Base-by-base conservation (phyloP, 306 rosid genomes). In the Glycine tomentella region DNA sequence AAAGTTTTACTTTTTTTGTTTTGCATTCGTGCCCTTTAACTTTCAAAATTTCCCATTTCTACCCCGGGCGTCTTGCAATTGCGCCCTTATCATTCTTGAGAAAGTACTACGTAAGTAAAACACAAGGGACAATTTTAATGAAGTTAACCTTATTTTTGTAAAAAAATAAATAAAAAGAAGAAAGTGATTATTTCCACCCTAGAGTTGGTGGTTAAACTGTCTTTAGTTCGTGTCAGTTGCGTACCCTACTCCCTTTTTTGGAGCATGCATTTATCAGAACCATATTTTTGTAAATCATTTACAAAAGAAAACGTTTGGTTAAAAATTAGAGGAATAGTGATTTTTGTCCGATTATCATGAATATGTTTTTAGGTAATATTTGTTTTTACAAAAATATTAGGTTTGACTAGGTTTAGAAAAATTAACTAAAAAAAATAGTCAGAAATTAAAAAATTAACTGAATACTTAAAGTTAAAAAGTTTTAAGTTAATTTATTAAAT, bases 11-110 rank as follows among this genome's bases (percentile, higher is more conserved):
- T 34, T 1, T 16, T 44, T 16, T 34, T 12, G 3, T 76, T 76
- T 82, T 62, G 72, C 82, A 25, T 3, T 5, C 0, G 3, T 33
- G 76, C 33, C 84, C 84, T 6, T 62, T 53, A 11, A 81, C 53
- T 31, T 53, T 3, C 38, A 0, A 40, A 64, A 8, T 8, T 25
- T 6, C 14, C 74, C 74, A 0, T 45, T 31, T 10, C 3, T 12
- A 15, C 31, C 14, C 68, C 11, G 2, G 2, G 20, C 10, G 46
- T 72, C 20, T 81, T 80, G 58, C 58, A 13, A 51, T 38, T 81
- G 38, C 13, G 5, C 79, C 84, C 84, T 8, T 25, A 25, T 25
- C 31, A 25, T 25, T 62, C 9, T 4, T 9, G 8, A 25, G 66
- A n/a, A 7, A 65, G 51, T 64, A 62, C 40, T 36, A 36, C 61